phyloP scores from a whole-genome alignment of 108 stramenopile genomes.

The Pseudonitzschia multiseries region DNA sequence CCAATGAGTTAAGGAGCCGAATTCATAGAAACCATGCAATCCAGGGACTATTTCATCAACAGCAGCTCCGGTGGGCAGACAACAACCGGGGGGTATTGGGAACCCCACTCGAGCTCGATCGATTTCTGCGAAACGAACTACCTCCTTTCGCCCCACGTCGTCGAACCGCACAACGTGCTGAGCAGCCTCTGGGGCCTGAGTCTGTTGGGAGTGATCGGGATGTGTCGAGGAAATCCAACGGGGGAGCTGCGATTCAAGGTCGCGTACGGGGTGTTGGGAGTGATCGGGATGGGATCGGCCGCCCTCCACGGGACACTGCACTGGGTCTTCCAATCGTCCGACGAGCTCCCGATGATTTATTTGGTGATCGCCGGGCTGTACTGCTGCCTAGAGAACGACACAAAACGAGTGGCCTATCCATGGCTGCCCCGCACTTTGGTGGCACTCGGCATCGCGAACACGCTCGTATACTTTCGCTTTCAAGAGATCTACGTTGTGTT shows the following conservation, averaged over 20 bases:
- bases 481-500: slow-evolving; percentile 40
- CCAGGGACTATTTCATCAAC: slow-evolving; percentile 6
- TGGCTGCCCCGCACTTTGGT: slow-evolving; percentile 17
- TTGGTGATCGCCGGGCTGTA: slow-evolving; percentile 8
- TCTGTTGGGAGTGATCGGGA: slow-evolving; percentile 32
- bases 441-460: slow-evolving; percentile 19
- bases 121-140: slow-evolving; percentile 52
- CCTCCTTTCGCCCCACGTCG: slow-evolving; percentile 28
- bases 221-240: slow-evolving; percentile 33
- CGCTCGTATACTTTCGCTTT: slow-evolving; percentile 38
- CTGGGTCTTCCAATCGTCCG: slow-evolving; percentile 36
- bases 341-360: slow-evolving; percentile 49
- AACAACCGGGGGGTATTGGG: slow-evolving; percentile 29
- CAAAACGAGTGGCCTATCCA: slow-evolving; percentile 21
- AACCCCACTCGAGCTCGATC: slow-evolving; percentile 40
- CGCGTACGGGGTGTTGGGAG: slow-evolving; percentile 27
- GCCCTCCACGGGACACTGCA: slow-evolving; percentile 39
- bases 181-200: slow-evolving; percentile 34
- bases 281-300: slow-evolving; percentile 45
- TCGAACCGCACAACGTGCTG: slow-evolving; percentile 43
- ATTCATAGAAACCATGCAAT: slow-evolving; percentile 3
- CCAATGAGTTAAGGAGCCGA: neutral
- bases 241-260: slow-evolving; percentile 30
- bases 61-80: neutral
- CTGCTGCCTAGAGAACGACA: neutral